A percentile compares a stretch with the other conserved stretches of the same genome.
These are phyloP conservation scores for Conringia planisiliqua DNA, from an alignment of 345 rosid species.

Conservation along the genomic window DNA sequence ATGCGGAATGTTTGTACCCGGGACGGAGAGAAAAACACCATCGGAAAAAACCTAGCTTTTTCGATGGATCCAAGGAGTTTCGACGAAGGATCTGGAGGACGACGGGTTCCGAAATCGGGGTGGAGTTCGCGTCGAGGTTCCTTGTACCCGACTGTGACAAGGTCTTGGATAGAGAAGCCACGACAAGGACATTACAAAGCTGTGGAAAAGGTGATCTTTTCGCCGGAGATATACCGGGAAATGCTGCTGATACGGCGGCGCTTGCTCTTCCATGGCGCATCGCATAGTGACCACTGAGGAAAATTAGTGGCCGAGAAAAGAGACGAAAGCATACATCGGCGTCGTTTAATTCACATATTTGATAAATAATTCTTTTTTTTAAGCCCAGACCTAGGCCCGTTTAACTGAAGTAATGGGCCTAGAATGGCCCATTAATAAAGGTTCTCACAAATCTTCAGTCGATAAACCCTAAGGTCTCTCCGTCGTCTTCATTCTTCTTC, in stretches of 20 bases:
- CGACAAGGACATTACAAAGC: constrained; percentile 52
- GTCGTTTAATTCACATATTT: not conserved
- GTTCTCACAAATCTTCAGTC: not conserved
- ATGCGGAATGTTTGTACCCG: constrained; percentile 52
- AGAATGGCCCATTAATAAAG: too few relatives aligned
- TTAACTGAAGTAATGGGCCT: too few relatives aligned
- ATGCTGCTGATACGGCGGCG: constrained; percentile 19
- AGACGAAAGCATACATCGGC: not conserved
- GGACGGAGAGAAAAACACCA: constrained; percentile 47
- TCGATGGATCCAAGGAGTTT: constrained; percentile 50
- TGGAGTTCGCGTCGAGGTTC: constrained; percentile 50
- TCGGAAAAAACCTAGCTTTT: constrained; percentile 61
- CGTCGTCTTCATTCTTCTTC: constrained; percentile 3
- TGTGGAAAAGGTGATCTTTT: constrained; percentile 24
- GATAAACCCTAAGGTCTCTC: constrained; percentile 26
- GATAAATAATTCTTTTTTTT: not conserved
- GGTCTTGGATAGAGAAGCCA: constrained; percentile 60
- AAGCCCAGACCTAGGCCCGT: not conserved
- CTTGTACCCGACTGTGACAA: constrained; percentile 59
- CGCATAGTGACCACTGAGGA: constrained; percentile 1
- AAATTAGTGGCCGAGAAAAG: not conserved
- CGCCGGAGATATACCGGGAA: constrained; percentile 22
- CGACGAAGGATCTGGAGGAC: constrained; percentile 64
- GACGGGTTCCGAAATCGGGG: constrained; percentile 60
- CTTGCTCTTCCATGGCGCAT: constrained; percentile 32